Evolutionary conservation across 2,329 filamentous ascomycete species (phyloP), one percentile per base, ranked within the genome.

Genomic region (Hymenotorrendiella dingleyae): DNA sequence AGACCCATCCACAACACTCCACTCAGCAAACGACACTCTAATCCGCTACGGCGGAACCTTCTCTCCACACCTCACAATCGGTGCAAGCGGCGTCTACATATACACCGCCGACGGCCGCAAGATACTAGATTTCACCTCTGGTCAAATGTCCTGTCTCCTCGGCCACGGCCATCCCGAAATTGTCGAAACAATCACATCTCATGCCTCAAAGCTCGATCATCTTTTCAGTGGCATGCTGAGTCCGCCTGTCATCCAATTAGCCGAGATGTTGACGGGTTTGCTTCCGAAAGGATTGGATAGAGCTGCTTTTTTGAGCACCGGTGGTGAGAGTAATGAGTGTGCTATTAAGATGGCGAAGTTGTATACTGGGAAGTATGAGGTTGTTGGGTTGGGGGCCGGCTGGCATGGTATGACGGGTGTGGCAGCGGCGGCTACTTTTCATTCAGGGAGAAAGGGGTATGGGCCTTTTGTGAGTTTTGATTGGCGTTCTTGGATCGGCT

Each of bases 301-400:
- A 47, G 68, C 75, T 1, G 72, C 79, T 54, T 80, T 81, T 48
- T 64, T 79, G 8, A 74, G 65, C 38, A 81, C 76, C 0, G 76
- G 76, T 1, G 69, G 67, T 3, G 76, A 81, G 55, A 70, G 66
- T 33, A 76, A 70, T 46, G 79, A 84, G 50, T 77, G 76, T 3
- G 80, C 80, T 2, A 78, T 84, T 44, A 76, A 78, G 43, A 68
- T 84, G 50, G 79, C 80, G 3, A 84, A 84, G 52, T 62, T 68
- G 8, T 80, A 72, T 53, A 84, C 79, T 0, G 76, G 78, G 1
- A 82, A 79, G 39, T 83, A 78, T 52, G 78, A 83, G 57, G 71
- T 84, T 38, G 75, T 83, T 4, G 80, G 68, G 0, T 65, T 83
- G 40, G 69, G 68, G 0, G 72, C 72, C 0, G 76, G 72, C 24